phyloP scores from a whole-genome alignment of 1,284 basidiomycete genomes.

The Pyrrhoderma lamaoense region DNA sequence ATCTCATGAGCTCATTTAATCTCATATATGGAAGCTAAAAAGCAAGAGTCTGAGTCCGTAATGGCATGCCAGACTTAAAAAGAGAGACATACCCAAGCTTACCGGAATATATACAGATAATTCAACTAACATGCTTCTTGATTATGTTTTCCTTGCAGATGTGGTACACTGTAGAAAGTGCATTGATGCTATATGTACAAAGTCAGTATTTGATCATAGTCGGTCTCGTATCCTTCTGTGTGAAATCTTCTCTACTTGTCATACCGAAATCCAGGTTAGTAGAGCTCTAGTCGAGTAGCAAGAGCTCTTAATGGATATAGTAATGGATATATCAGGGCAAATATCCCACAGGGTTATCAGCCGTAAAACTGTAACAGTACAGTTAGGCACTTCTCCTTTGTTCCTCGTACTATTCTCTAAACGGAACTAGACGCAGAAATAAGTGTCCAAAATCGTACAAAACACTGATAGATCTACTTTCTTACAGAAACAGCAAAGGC shows the following conservation, averaged over 20 bases:
- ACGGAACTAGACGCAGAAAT: background rate
- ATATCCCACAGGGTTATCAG: no score
- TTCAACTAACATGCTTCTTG: constrained; percentile 1
- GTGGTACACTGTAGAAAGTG: background rate
- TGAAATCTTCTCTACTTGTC: no score
- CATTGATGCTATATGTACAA: background rate
- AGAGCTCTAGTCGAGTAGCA: no score
- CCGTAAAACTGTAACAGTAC: no score
- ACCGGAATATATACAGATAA: constrained; percentile 1
- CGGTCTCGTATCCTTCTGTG: background rate
- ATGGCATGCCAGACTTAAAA: background rate
- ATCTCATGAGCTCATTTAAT: no score
- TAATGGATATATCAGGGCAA: no score
- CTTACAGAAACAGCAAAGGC: background rate
- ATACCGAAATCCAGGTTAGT: no score
- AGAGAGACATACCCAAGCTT: background rate
- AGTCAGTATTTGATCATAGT: background rate
- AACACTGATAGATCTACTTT: background rate
- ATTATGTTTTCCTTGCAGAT: background rate
- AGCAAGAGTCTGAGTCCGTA: no score
- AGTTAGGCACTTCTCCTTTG: no score
- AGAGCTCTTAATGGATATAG: no score
- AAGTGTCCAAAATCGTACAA: background rate
- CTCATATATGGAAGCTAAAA: no score
- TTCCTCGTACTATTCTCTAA: no score